Conservation (phyloP, 192 early-diverging fungal species). For the Coemansia furcata region DNA sequence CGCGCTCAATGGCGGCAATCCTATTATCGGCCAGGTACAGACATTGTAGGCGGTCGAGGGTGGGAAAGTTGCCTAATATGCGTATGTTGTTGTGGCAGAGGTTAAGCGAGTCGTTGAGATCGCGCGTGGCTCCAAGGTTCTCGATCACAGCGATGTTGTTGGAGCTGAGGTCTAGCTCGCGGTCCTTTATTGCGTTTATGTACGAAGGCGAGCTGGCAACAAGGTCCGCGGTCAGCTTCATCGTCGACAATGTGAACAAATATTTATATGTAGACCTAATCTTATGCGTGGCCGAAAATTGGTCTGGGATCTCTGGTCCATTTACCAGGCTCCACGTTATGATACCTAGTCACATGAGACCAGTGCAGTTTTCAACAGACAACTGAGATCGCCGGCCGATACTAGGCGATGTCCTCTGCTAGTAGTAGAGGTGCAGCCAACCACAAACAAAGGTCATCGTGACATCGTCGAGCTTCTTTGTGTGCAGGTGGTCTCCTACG, state of each 20-base stretch:
- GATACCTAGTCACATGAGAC: neutral
- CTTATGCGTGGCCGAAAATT: neutral
- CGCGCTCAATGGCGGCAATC: constrained; percentile 73
- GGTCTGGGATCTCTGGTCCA: neutral
- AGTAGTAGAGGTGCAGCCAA: too few relatives aligned
- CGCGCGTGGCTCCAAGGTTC: constrained; percentile 93
- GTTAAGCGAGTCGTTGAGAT: constrained; percentile 91
- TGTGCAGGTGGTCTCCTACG: neutral
- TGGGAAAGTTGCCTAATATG: constrained; percentile 84
- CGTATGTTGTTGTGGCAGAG: constrained; percentile 90
- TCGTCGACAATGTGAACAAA: constrained; percentile 14
- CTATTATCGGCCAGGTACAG: constrained; percentile 89
- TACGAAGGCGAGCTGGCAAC: constrained; percentile 63
- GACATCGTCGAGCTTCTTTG: neutral
- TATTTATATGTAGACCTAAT: neutral
- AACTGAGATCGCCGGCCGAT: too few relatives aligned
- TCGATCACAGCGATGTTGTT: constrained; percentile 89
- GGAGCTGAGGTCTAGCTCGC: constrained; percentile 86
- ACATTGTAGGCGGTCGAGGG: constrained; percentile 66
- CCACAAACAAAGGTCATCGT: too few relatives aligned
- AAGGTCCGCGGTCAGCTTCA: constrained; percentile 79
- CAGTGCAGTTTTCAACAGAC: too few relatives aligned
- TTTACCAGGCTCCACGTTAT: neutral
- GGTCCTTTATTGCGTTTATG: constrained; percentile 86
- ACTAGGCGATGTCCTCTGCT: too few relatives aligned